Conservation (phyloP, 148 eudicot genomes). For the Rhododendron griersonianum region DNA sequence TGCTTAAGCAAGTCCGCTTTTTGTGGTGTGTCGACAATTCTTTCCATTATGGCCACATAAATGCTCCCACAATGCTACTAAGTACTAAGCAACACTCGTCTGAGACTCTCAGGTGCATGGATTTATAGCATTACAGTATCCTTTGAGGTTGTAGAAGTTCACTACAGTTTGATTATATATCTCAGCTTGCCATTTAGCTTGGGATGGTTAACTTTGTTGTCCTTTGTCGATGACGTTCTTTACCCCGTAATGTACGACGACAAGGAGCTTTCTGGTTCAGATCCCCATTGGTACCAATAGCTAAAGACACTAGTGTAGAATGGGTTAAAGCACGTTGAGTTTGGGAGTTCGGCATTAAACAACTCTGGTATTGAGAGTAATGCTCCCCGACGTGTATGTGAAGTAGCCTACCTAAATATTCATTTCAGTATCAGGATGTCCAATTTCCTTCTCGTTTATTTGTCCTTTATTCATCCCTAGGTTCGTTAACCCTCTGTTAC, state of each 20-base stretch:
- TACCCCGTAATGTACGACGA: neutral
- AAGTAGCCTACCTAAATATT: neutral
- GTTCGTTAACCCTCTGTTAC: neutral
- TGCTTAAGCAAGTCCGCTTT: neutral
- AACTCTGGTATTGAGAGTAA: neutral
- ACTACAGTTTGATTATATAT: neutral
- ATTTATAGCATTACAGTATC: neutral
- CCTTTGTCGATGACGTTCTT: neutral
- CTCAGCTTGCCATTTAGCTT: neutral
- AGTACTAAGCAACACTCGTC: neutral
- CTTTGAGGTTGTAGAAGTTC: neutral
- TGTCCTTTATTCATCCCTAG: neutral
- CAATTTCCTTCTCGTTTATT: conserved; percentile 10
- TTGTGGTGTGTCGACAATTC: neutral
- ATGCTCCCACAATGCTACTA: neutral
- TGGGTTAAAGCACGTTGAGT: neutral
- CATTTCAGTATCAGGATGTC: neutral
- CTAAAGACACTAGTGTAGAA: neutral
- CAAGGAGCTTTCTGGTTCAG: neutral
- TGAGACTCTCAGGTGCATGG: neutral
- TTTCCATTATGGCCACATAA: neutral
- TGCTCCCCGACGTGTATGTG: too few species aligned
- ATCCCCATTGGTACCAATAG: neutral
- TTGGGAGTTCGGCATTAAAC: neutral
- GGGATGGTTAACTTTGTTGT: neutral